phyloP scores from a whole-genome alignment of 2,329 filamentous ascomycete species.

The Pestalotiopsis sp. region DNA sequence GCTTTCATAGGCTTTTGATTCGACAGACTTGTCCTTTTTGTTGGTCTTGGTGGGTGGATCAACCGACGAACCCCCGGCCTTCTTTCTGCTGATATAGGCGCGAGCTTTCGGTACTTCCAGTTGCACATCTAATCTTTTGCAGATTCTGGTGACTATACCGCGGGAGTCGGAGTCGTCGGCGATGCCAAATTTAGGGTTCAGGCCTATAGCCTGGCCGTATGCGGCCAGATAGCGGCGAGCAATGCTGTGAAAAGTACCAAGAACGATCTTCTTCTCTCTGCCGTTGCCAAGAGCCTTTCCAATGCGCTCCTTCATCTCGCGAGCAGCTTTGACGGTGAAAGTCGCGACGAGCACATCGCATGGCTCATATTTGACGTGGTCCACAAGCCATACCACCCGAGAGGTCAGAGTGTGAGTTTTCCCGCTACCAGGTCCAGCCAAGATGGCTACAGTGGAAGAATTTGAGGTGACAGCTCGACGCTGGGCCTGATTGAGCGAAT shows the following conservation, averaged over 20 bases:
- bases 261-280: slow-evolving; percentile 73
- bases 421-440: slow-evolving; percentile 72
- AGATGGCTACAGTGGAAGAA: slow-evolving; percentile 62
- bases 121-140: slow-evolving; percentile 70
- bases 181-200: slow-evolving; percentile 85
- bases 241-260: slow-evolving; percentile 96
- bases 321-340: slow-evolving; percentile 93
- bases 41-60: slow-evolving; percentile 40
- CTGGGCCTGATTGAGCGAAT: slow-evolving; percentile 58
- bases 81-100: slow-evolving; percentile 74
- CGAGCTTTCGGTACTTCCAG: slow-evolving; percentile 74
- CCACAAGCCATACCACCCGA: slow-evolving; percentile 86
- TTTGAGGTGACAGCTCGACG: slow-evolving; percentile 57
- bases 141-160: slow-evolving; percentile 79
- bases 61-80: slow-evolving; percentile 55
- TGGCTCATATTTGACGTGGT: slow-evolving; percentile 71
- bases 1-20: slow-evolving; percentile 63
- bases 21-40: slow-evolving; percentile 43
- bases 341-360: slow-evolving; percentile 93
- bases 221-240: slow-evolving; percentile 79
- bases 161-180: slow-evolving; percentile 82
- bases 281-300: slow-evolving; percentile 78
- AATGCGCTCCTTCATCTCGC: slow-evolving; percentile 91
- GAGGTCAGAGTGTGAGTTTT: slow-evolving; percentile 97
- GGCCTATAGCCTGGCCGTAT: slow-evolving; percentile 83